Base-by-base conservation (phyloP, 768 basidiomycete genomes). In the Piloderma croceum region DNA sequence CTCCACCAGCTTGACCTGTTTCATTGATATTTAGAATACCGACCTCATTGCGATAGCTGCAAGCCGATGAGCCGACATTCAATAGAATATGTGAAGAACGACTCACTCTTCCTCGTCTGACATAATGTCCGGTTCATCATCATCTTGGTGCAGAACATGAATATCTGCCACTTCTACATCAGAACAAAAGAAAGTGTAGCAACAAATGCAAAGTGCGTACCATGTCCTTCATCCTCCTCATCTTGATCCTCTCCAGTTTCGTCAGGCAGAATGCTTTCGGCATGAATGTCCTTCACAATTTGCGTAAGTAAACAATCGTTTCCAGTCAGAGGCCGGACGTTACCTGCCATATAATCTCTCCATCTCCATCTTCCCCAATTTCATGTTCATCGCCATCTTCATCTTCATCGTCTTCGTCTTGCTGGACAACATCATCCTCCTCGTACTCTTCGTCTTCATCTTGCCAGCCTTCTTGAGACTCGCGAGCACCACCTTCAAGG, bases 91-190 rank as follows among this genome's bases (percentile, higher is more conserved):
- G 34, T 3, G 22, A 24, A 21, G 41, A 19, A 60, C 49, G 3
- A 56, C 70, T 37, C 65, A 81, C 67, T 81, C 82, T 48, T 81
- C 77, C 38, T 80, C 82, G 47, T 81, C 79, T 9, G 81, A 84
- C 32, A 64, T 67, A 57, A 74, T 62, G 44, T 81, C 83, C 4
- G 70, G 77, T 41, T 76, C 75, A 35, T 72, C 75, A 22, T 76
- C 80, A 46, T 77, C 77, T 31, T 76, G 78, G 39, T 75, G 73
- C 35, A 78, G 78, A 31, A 79, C 74, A 35, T 46, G 47, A 34
- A 50, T 57, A 1, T 44, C 10, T 29, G 15, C 27, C 15, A 22
- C 34, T 21, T 1, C 34, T 6, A 25, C 11, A 13, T 31, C 18
- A 11, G 17, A 11, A 7, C 29, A 15, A 21, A 29, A 27, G 19